These are phyloP conservation scores for Mercurialis annua DNA, from an alignment of 345 rosid genomes.

Conservation along the genomic window DNA sequence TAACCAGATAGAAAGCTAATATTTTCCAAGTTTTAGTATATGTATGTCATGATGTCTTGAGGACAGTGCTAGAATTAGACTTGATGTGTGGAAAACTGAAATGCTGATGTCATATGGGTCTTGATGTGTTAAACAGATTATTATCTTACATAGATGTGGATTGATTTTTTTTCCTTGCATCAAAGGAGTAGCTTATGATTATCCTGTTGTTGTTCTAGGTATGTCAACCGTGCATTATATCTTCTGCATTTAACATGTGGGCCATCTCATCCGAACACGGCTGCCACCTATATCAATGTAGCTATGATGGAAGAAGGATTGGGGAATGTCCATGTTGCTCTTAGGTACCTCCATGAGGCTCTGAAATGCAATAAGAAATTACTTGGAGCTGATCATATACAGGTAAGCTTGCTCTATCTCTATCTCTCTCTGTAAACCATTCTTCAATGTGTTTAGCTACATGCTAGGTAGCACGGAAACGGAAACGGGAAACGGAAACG, in stretches of 20 bases:
- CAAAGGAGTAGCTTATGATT: background rate
- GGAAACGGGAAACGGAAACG: no score
- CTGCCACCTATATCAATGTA: constrained; percentile 37
- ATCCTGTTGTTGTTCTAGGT: constrained; percentile 18
- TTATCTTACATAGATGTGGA: background rate
- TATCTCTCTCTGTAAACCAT: background rate
- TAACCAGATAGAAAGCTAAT: background rate
- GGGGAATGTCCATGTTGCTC: constrained; percentile 35
- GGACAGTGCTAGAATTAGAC: background rate
- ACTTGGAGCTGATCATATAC: constrained; percentile 39
- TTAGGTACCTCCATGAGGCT: constrained; percentile 39
- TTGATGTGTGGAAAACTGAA: background rate
- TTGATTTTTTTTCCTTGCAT: background rate
- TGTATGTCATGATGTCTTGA: background rate
- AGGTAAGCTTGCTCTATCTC: constrained; percentile 15
- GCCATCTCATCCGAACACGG: constrained; percentile 38
- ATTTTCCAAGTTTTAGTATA: background rate
- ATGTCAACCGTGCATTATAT: constrained; percentile 37
- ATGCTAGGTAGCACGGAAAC: no score
- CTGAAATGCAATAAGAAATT: constrained; percentile 34
- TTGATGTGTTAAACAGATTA: background rate
- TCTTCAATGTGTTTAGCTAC: background rate
- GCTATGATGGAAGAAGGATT: constrained; percentile 43
- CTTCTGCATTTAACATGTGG: constrained; percentile 37
- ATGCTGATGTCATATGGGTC: background rate